Evolutionary conservation across 1,284 basidiomycete genomes (phyloP).

Genomic region (Fomes fomentarius): DNA sequence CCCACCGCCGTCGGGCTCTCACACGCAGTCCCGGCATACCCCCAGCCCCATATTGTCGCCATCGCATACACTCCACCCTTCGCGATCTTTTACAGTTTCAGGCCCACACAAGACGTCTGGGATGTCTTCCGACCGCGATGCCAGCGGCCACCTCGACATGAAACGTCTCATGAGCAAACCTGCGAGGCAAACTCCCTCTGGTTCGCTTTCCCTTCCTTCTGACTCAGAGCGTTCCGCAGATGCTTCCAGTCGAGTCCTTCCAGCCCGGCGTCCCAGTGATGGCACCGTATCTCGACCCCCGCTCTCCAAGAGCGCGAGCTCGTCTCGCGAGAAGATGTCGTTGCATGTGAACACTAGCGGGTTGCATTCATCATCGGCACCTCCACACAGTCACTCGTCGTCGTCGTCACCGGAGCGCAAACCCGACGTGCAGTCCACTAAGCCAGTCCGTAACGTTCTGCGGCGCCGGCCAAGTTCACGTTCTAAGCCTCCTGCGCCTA

Average conservation of each 20-base stretch:
- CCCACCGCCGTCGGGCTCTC: slow-evolving; percentile 7
- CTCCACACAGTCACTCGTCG: slow-evolving; percentile 3
- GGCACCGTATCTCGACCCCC: slow-evolving; percentile 4
- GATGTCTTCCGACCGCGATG: slow-evolving; percentile 32
- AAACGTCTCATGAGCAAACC: slow-evolving; percentile 45
- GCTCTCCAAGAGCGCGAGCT: slow-evolving; percentile 5
- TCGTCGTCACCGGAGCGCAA: slow-evolving; percentile 16
- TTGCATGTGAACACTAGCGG: slow-evolving; percentile 15
- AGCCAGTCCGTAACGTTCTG: slow-evolving; percentile 45
- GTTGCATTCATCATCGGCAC: slow-evolving; percentile 6
- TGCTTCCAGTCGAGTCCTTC: slow-evolving; percentile 8
- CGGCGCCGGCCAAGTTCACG: slow-evolving; percentile 44
- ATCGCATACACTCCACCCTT: slow-evolving; percentile 8
- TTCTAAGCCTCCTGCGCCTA: slow-evolving; percentile 34
- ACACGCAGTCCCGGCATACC: slow-evolving; percentile 16
- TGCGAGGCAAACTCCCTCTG: slow-evolving; percentile 32
- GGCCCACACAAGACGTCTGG: slow-evolving; percentile 30
- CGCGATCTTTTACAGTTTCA: slow-evolving; percentile 20
- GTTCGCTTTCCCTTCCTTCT: slow-evolving; percentile 36
- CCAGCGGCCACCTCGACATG: slow-evolving; percentile 37
- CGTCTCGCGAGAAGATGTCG: slow-evolving; percentile 15
- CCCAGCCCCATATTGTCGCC: slow-evolving; percentile 18
- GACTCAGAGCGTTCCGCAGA: slow-evolving; percentile 32
- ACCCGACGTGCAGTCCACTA: slow-evolving; percentile 11
- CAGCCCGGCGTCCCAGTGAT: slow-evolving; percentile 17